Percentiles rank a stretch among this genome's conserved stretches.
Conservation (phyloP, 73 alveolate genomes). For the Tetrahymena borealis region DNA sequence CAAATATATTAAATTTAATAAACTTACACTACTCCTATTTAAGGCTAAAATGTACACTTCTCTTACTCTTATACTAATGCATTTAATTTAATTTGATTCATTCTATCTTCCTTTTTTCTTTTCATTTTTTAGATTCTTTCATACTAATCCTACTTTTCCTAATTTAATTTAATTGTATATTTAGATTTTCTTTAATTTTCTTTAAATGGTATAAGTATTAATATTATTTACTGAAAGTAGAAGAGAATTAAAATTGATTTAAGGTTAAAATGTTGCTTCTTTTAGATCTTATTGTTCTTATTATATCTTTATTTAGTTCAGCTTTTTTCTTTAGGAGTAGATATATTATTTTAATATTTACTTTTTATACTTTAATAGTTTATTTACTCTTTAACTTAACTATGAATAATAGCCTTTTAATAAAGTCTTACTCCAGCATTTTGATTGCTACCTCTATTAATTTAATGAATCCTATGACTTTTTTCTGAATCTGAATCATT, state of each 20-base stretch:
- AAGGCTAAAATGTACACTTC: neutral
- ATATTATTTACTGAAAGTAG: neutral
- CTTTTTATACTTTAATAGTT: neutral
- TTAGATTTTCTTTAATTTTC: too few species aligned
- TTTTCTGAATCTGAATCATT: neutral
- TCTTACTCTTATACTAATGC: neutral
- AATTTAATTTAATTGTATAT: neutral
- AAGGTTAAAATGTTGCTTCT: neutral
- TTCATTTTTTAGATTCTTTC: neutral
- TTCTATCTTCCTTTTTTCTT: neutral
- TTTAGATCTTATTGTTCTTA: neutral
- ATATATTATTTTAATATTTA: neutral
- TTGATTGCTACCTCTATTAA: neutral
- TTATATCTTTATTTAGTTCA: neutral
- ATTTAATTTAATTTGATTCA: neutral
- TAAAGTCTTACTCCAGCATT: neutral
- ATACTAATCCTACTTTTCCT: neutral
- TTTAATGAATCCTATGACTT: neutral
- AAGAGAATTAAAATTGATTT: neutral
- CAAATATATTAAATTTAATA: neutral
- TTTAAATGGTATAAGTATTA: too few species aligned
- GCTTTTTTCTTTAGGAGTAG: neutral
- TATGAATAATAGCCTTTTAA: neutral
- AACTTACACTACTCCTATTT: neutral
- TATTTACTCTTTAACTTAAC: neutral